These are phyloP conservation scores for Phaffomyces thermotolerans DNA, from an alignment of 805 yeast genomes.

Conservation along the genomic window DNA sequence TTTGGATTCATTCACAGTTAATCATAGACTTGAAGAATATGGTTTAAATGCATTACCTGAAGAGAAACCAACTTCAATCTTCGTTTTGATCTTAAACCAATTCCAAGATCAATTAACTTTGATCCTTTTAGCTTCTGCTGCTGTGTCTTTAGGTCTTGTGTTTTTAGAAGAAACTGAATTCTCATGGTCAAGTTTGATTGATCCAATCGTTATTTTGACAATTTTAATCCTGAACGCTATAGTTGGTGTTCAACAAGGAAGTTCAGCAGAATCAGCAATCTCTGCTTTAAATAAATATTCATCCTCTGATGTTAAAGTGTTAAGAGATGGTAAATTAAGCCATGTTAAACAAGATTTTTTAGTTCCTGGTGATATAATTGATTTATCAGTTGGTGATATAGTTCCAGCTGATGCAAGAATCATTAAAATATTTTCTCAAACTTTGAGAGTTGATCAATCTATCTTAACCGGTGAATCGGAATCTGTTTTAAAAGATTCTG, in stretches of 20 bases:
- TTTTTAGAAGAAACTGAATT: slow-evolving; percentile 23
- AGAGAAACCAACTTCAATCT: slow-evolving; percentile 29
- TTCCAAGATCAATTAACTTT: slow-evolving; percentile 30
- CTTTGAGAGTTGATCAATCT: slow-evolving; percentile 38
- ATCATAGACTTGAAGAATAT: slow-evolving; percentile 11
- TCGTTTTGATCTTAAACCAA: slow-evolving; percentile 29
- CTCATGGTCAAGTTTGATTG: slow-evolving; percentile 27
- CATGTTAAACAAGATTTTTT: slow-evolving; percentile 36
- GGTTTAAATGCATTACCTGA: slow-evolving; percentile 28
- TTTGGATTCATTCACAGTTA: slow-evolving; percentile 11
- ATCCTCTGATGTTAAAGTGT: slow-evolving; percentile 39
- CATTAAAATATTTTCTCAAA: slow-evolving; percentile 30
- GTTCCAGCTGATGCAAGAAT: slow-evolving; percentile 44
- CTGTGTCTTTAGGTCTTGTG: slow-evolving; percentile 27
- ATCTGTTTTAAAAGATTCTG: slow-evolving; percentile 30
- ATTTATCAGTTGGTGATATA: slow-evolving; percentile 33
- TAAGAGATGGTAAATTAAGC: slow-evolving; percentile 34
- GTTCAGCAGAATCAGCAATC: slow-evolving; percentile 44
- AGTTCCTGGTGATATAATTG: slow-evolving; percentile 41
- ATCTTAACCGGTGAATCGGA: slow-evolving; percentile 43
- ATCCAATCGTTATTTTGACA: slow-evolving; percentile 36
- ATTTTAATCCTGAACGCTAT: slow-evolving; percentile 39
- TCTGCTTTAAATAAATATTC: slow-evolving; percentile 40
- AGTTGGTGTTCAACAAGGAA: slow-evolving; percentile 45
- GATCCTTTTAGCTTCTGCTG: slow-evolving; percentile 28